A percentile compares a stretch with the other conserved stretches of the same genome.
phyloP scores from a whole-genome alignment of 108 stramenopile genomes.

The Cyclotella kingstonii region DNA sequence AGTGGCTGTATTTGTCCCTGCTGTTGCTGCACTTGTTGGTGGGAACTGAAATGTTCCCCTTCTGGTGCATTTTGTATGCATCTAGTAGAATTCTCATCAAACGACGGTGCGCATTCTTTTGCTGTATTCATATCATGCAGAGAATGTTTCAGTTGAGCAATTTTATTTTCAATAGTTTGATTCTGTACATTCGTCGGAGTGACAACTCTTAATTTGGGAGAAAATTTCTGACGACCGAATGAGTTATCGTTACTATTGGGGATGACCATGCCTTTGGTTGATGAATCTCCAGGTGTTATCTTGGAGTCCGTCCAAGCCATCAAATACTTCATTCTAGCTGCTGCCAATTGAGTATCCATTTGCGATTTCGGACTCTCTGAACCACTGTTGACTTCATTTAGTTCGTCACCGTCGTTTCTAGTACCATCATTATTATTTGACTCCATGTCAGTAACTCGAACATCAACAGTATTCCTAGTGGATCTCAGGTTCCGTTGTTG shows the following conservation, averaged over 20 bases:
- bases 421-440: background rate
- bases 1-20: too few species aligned
- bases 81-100: background rate
- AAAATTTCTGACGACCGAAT: background rate
- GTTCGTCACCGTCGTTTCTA: background rate
- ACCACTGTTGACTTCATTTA: background rate
- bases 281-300: too few species aligned
- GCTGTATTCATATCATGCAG: too few species aligned
- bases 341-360: background rate
- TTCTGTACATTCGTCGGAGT: background rate
- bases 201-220: background rate
- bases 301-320: constrained; percentile 6
- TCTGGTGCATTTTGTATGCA: background rate
- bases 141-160: background rate
- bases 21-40: background rate
- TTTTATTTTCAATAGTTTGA: background rate
- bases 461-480: background rate
- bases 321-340: constrained; percentile 1
- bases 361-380: background rate
- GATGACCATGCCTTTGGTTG: too few species aligned
- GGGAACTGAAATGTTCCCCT: background rate
- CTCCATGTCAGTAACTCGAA: background rate
- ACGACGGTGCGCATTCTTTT: background rate
- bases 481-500: background rate
- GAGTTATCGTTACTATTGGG: background rate